These are phyloP conservation scores for Backusella circina DNA, from an alignment of 192 early-diverging fungal species.

Conservation along the genomic window DNA sequence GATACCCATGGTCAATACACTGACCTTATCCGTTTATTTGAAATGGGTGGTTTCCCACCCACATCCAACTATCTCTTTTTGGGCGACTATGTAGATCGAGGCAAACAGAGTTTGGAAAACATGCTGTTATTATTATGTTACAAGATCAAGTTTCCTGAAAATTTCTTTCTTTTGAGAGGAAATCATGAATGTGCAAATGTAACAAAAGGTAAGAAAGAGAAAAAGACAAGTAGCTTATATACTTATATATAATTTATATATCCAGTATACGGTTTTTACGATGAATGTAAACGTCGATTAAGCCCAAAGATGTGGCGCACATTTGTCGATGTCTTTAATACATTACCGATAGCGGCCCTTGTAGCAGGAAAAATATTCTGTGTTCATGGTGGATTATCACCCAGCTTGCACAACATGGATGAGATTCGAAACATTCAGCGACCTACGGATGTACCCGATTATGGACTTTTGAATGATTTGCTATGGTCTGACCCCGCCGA, in stretches of 20 bases:
- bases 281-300: slow-evolving; percentile 91
- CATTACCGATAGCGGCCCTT: slow-evolving; percentile 86
- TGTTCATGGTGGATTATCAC: slow-evolving; percentile 92
- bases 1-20: slow-evolving; percentile 96
- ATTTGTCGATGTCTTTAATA: slow-evolving; percentile 94
- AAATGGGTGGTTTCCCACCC: slow-evolving; percentile 92
- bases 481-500: slow-evolving; percentile 94
- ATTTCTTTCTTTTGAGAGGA: slow-evolving; percentile 95
- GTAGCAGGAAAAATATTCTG: slow-evolving; percentile 94
- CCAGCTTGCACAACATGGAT: slow-evolving; percentile 74
- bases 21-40: slow-evolving; percentile 89
- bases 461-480: slow-evolving; percentile 86
- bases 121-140: slow-evolving; percentile 91
- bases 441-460: slow-evolving; percentile 89
- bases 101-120: slow-evolving; percentile 93
- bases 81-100: slow-evolving; percentile 97
- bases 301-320: slow-evolving; percentile 88
- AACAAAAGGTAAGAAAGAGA: slow-evolving; percentile 61
- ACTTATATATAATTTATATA: neutral
- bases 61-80: slow-evolving; percentile 89
- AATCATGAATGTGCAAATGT: slow-evolving; percentile 98
- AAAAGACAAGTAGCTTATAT: neutral
- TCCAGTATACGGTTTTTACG: slow-evolving; percentile 92
- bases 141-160: slow-evolving; percentile 96
- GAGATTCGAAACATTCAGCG: slow-evolving; percentile 77